These are phyloP conservation scores for Ambrosia trifida DNA, from an alignment of 129 eudicot species.

Conservation along the genomic window DNA sequence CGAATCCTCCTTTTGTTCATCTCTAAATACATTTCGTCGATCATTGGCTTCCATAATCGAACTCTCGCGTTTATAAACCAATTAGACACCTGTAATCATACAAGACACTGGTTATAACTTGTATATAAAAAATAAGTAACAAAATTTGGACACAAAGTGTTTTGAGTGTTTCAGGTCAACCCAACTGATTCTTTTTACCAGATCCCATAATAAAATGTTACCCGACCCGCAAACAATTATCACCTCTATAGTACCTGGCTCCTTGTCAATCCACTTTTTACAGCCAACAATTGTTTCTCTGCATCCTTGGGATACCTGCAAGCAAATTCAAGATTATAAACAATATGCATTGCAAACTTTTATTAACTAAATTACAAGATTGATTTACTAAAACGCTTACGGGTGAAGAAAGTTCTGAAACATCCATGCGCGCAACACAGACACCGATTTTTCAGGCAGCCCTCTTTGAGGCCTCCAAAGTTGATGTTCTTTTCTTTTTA, in stretches of 20 bases:
- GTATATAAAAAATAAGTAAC: neutral
- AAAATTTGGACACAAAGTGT: neutral
- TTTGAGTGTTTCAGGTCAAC: neutral
- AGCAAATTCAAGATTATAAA: constrained; percentile 8
- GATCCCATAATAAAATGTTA: neutral
- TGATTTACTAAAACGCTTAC: constrained; percentile 46
- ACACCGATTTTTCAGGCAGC: constrained; percentile 88
- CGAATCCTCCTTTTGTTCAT: constrained; percentile 65
- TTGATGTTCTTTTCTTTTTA: constrained; percentile 77
- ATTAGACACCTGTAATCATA: constrained; percentile 61
- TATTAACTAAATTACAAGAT: neutral
- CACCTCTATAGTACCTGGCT: constrained; percentile 61
- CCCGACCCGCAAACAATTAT: neutral
- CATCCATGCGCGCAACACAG: constrained; percentile 96
- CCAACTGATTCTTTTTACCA: neutral
- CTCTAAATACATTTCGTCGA: constrained; percentile 90
- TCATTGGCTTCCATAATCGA: constrained; percentile 92
- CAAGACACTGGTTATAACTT: constrained; percentile 1
- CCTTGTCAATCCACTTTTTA: constrained; percentile 89
- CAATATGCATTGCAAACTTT: neutral
- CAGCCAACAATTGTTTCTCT: constrained; percentile 94
- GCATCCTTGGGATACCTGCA: constrained; percentile 96
- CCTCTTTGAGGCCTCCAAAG: constrained; percentile 98
- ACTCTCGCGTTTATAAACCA: constrained; percentile 96
- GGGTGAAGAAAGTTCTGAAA: constrained; percentile 98